Evolutionary conservation across 2,329 filamentous ascomycete genomes (phyloP), one percentile per base, ranked within the genome.

Genomic region (Anisogramma anomala): DNA sequence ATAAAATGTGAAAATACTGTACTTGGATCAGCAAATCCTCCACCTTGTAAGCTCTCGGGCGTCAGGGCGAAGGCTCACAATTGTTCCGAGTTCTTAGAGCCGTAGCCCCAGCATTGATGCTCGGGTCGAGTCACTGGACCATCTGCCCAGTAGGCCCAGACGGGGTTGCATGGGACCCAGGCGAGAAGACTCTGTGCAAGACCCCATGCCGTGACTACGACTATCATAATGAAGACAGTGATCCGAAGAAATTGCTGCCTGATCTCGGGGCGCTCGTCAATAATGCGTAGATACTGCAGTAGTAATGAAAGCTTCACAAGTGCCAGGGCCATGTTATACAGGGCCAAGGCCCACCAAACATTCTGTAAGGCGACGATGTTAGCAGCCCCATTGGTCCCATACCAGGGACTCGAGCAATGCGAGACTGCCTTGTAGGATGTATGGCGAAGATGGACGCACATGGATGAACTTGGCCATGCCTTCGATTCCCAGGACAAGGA

Each of bases 241-340:
- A 50, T 4, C 13, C 44, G 32, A 2, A 49, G 42, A 40, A 37
- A 49, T 4, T 48, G 33, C 11, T 48, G 41, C 11, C 43, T 39
- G 1, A 38, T n/a, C 11, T 42, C 31, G 8, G 43, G 44, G 13
- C 42, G 48, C 10, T 34, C 30, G 13, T 42, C 20, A 42, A 52
- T 50, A 27, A 54, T 36, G 27, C 50, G 52, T 3, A 53, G 47
- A 15, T 50, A 54, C 18, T 54, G 51, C 30, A 51, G 49, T 14
- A 54, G 49, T 5, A 53, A 37, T 11, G 47, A 43, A 8, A 52
- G 47, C 23, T 53, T 54, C 33, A 54, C 49, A 15, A 52, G 46
- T 15, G 50, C 41, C 2, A 48, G 46, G 15, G 50, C 36, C 32
- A 42, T 48, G 18, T 45, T 46, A 39, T 56, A 56, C 0, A 46